Conservation (phyloP, 139 green algal genomes). For the Auxenochlorella pyrenoidosa region DNA sequence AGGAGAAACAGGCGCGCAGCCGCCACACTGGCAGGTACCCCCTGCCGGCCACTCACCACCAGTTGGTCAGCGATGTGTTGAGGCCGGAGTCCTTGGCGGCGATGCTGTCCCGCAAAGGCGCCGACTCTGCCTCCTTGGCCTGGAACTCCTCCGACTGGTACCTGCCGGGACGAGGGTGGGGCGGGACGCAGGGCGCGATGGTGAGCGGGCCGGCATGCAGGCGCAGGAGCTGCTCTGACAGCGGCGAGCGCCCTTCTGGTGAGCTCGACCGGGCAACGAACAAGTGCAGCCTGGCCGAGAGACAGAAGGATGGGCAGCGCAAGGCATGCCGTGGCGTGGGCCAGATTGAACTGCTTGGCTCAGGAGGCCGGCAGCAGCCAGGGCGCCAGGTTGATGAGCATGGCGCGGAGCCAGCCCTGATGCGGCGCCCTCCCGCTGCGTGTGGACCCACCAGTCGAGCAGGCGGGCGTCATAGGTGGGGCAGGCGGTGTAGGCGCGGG, state of each 20-base stretch:
- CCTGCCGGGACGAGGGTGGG: background rate
- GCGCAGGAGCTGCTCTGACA: too few relatives aligned
- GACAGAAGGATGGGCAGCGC: too few relatives aligned
- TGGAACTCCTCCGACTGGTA: conserved; percentile 50
- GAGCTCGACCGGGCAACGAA: too few relatives aligned
- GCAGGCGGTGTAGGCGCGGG: conserved; percentile 59
- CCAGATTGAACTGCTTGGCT: too few relatives aligned
- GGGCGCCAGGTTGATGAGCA: too few relatives aligned
- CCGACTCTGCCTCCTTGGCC: conserved; percentile 29
- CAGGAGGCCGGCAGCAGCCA: too few relatives aligned
- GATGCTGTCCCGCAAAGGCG: conserved; percentile 7
- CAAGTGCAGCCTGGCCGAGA: too few relatives aligned
- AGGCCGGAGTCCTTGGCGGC: background rate
- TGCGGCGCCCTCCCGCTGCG: background rate
- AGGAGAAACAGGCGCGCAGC: background rate
- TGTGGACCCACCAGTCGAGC: background rate
- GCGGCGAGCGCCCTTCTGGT: too few relatives aligned
- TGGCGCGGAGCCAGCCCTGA: too few relatives aligned
- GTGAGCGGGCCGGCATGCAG: too few relatives aligned
- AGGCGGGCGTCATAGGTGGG: conserved; percentile 27
- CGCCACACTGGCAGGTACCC: too few relatives aligned
- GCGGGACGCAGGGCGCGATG: background rate
- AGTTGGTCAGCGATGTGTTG: conserved; percentile 49
- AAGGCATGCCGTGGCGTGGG: too few relatives aligned
- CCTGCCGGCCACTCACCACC: conserved; percentile 39